Evolutionary conservation across 768 basidiomycete species (phyloP).

Genomic region (Chalciporus piperatus): DNA sequence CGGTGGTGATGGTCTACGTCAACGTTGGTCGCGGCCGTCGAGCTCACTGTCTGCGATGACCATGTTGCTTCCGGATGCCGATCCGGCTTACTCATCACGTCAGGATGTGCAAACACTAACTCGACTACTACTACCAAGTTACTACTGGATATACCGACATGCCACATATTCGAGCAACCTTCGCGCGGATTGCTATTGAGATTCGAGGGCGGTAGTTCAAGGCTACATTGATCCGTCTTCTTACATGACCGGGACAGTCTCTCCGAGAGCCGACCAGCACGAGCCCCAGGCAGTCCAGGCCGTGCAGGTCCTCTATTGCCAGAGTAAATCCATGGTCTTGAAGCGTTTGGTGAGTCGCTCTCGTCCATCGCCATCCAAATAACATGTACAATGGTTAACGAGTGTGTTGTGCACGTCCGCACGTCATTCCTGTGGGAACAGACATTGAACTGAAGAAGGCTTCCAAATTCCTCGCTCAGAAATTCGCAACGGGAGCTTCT

Average conservation of each 20-base stretch:
- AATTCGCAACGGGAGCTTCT: conserved; percentile 92
- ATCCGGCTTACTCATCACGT: neutral
- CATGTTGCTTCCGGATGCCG: neutral
- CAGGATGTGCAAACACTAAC: no score
- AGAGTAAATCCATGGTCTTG: conserved; percentile 69
- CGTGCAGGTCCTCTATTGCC: no score
- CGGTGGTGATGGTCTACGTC: neutral
- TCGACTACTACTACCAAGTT: no score
- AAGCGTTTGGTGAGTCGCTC: conserved; percentile 64
- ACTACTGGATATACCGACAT: no score
- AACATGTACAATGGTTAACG: neutral
- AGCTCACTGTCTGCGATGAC: conserved; percentile 12
- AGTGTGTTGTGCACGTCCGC: neutral
- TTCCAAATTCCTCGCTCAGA: conserved; percentile 88
- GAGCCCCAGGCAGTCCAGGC: no score
- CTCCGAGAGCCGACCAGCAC: no score
- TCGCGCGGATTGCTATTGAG: no score
- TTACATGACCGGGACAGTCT: no score
- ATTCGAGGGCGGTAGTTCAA: no score
- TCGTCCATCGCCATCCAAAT: no score
- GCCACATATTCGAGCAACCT: no score
- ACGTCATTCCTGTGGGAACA: conserved; percentile 13
- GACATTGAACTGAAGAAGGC: conserved; percentile 93
- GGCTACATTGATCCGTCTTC: no score
- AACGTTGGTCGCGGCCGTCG: neutral